Conservation (phyloP, 805 yeast genomes). For the Priceomyces castillae region DNA sequence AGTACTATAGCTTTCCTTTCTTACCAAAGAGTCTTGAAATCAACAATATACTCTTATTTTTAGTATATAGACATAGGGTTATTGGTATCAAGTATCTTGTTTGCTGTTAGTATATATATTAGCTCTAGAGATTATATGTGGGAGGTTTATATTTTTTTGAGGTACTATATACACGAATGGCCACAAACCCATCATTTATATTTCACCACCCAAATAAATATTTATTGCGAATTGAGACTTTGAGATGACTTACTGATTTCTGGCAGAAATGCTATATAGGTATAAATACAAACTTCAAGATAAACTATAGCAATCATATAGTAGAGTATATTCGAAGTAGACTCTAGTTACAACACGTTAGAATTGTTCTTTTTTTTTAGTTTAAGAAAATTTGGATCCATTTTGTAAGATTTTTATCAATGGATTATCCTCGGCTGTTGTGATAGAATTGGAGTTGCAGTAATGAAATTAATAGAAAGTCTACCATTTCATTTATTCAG, state of each 20-base stretch:
- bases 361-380: no score
- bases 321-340: no score
- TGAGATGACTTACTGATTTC: no score
- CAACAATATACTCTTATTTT: not conserved
- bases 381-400: no score
- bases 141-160: not conserved
- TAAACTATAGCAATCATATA: no score
- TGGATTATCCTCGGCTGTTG: no score
- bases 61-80: not conserved
- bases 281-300: no score
- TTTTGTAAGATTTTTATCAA: no score
- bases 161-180: constrained; percentile 2
- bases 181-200: constrained; percentile 1
- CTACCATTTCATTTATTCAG: not conserved
- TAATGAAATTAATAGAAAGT: not conserved
- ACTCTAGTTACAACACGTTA: no score
- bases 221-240: no score
- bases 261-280: no score
- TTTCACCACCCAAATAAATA: not conserved
- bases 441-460: no score
- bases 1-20: not conserved
- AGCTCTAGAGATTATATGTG: not conserved
- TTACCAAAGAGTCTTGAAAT: not conserved
- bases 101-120: not conserved
- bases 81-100: not conserved